A percentile compares a stretch with the other conserved stretches of the same genome.
These are phyloP conservation scores for Alectoria sarmentosa DNA, from an alignment of 495 filamentous ascomycete genomes.

Conservation along the genomic window DNA sequence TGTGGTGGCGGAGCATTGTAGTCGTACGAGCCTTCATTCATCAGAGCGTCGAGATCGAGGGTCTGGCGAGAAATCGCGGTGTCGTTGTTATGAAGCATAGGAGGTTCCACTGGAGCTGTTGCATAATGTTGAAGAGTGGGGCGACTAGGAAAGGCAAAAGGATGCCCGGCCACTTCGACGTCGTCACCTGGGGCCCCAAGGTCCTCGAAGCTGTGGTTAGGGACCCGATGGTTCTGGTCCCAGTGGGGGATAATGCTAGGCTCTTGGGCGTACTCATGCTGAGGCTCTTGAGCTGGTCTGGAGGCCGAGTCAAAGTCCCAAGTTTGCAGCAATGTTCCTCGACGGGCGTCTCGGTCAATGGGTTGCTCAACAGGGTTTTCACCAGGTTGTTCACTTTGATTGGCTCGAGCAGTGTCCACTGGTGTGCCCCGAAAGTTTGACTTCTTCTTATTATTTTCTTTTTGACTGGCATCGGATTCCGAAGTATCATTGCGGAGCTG, in stretches of 20 bases:
- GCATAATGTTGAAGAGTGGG: conserved; percentile 6
- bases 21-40: not conserved
- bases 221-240: conserved; percentile 17
- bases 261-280: not conserved
- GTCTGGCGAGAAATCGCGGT: not conserved
- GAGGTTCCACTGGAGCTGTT: conserved; percentile 4
- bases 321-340: not conserved
- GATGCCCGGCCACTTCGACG: conserved; percentile 4
- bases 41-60: conserved; percentile 4
- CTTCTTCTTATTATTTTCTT: conserved; percentile 25
- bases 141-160: conserved; percentile 1
- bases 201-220: conserved; percentile 35
- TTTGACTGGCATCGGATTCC: conserved; percentile 36
- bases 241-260: not conserved
- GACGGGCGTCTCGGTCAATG: not conserved
- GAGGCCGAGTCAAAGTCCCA: not conserved
- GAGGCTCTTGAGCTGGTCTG: not conserved
- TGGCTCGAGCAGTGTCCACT: conserved; percentile 33
- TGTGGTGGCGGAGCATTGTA: not conserved
- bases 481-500: conserved; percentile 45
- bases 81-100: not conserved
- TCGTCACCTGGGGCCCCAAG: conserved; percentile 14
- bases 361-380: not conserved
- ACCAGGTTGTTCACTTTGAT: not conserved
- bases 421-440: conserved; percentile 40